phyloP scores from a whole-genome alignment of 768 basidiomycete species.

The Suillus decipiens region DNA sequence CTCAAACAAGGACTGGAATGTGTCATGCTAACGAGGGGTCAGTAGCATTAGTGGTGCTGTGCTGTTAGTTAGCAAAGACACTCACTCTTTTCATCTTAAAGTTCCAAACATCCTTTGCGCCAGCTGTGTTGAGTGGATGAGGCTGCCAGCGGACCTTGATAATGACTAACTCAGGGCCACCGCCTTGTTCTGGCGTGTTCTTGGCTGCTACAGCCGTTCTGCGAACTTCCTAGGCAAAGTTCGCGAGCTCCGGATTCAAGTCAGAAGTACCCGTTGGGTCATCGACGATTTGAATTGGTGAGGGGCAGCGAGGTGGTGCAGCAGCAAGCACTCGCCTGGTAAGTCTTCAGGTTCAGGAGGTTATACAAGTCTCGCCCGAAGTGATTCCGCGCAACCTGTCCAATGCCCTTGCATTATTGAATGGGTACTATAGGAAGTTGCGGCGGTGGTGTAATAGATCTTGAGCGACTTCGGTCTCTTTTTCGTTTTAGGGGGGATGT shows the following conservation, averaged over 20 bases:
- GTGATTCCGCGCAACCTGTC: conserved; percentile 50
- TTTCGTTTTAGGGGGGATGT: conserved; percentile 43
- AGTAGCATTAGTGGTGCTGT: background rate
- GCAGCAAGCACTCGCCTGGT: conserved; percentile 50
- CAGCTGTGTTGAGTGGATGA: conserved; percentile 55
- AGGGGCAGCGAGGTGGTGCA: conserved; percentile 41
- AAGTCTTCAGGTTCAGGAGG: conserved; percentile 10
- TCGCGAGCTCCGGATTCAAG: conserved; percentile 63
- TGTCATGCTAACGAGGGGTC: conserved; percentile 50
- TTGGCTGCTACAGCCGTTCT: conserved; percentile 29
- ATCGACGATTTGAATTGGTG: conserved; percentile 45
- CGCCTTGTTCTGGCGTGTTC: conserved; percentile 25
- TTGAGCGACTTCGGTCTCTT: conserved; percentile 58
- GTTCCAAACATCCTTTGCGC: conserved; percentile 42
- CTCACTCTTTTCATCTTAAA: conserved; percentile 63
- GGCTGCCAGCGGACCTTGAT: conserved; percentile 65
- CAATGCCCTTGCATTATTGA: conserved; percentile 56
- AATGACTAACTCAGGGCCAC: conserved; percentile 42
- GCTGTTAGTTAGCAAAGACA: conserved; percentile 4
- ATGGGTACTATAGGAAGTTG: conserved; percentile 40
- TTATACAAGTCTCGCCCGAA: background rate
- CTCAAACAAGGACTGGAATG: conserved; percentile 65
- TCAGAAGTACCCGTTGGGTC: conserved; percentile 52
- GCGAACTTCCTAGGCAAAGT: conserved; percentile 47
- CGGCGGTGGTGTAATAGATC: conserved; percentile 79